phyloP scores from a whole-genome alignment of 352 stramenopile species.

The Pythium oligandrum region DNA sequence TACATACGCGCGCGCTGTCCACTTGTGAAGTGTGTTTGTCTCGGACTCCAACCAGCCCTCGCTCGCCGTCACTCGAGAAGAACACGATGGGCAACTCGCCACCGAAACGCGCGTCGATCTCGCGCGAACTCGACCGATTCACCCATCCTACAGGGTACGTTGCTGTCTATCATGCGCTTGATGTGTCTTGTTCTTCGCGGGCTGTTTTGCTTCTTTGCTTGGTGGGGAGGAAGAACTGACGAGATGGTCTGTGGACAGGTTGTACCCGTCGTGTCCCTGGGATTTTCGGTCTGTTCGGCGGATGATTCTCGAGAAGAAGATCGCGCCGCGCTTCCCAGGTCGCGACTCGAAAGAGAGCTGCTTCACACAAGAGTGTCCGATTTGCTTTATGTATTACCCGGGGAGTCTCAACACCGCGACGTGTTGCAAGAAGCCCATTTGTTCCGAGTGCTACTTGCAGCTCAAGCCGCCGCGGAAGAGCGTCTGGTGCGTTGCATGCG shows the following conservation, averaged over 20 bases:
- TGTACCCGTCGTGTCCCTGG: constrained; percentile 79
- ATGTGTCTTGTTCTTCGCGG: neutral
- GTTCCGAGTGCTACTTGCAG: constrained; percentile 32
- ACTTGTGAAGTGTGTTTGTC: too few relatives aligned
- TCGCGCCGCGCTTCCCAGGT: constrained; percentile 67
- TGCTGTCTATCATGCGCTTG: constrained; percentile 1
- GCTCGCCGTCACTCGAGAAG: neutral
- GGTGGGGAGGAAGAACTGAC: neutral
- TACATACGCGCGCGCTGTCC: too few relatives aligned
- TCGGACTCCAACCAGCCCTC: neutral
- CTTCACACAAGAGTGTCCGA: constrained; percentile 75
- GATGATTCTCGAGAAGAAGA: constrained; percentile 67
- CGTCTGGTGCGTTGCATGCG: constrained; percentile 17
- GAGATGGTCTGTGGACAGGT: constrained; percentile 20
- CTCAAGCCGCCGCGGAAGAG: constrained; percentile 29
- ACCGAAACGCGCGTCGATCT: constrained; percentile 37
- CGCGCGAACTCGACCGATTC: constrained; percentile 66
- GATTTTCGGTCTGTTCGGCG: constrained; percentile 54
- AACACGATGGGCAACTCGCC: constrained; percentile 65
- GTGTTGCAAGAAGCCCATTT: constrained; percentile 41
- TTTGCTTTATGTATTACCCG: constrained; percentile 76
- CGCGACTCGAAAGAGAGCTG: constrained; percentile 51
- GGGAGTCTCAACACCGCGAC: constrained; percentile 27
- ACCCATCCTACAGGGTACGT: constrained; percentile 55
- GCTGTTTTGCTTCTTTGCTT: too few relatives aligned